Base-by-base conservation (phyloP, 1,284 basidiomycete species). In the Laetiporus sulphureus region DNA sequence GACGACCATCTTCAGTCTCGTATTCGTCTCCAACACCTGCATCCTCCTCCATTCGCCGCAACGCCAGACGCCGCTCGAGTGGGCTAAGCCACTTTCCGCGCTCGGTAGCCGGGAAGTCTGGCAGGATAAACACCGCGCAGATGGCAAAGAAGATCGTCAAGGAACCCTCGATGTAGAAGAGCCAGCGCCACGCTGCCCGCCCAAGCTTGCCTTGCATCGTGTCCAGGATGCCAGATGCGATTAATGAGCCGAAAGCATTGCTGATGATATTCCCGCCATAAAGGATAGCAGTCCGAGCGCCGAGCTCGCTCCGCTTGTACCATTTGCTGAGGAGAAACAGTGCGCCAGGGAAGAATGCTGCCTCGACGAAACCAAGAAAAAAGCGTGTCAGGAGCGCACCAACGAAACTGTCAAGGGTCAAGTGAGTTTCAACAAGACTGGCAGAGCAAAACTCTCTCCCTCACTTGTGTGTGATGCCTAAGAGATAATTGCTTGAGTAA, bases 181-280 rank as follows among this genome's bases (percentile, higher is more conserved):
- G 66, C 84, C 83, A 61, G 33, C 45, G 67, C 89, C 90, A 93
- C 1, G 85, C 86, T 4, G 83, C 70, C 41, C 77, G 75, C 0
- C 86, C 86, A 5, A 82, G 64, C 36, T 69, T 68, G 6, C 79
- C 82, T 43, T 89, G 69, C 83, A 89, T 89, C 32, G 70, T 68
- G 41, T 70, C 65, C 49, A 88, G 66, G 46, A 86, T 84, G 6
- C 74, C 80, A 13, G 84, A 87, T 11, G 84, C 86, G 44, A 91
- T 73, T 16, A 91, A 67, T 1, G 84, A 71, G 15, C 89, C 87
- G 56, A 91, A 91, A 1, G 87, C 88, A 64, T 90, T 92, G 43
- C 79, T 83, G 48, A 90, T 77, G 41, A 91, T 69, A 55, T 71
- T 78, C 11, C 86, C 86, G 52, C 76, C 81, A 49, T 77, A 81